Conservation (phyloP, 495 filamentous ascomycete species). For the Daldinia decipiens region DNA sequence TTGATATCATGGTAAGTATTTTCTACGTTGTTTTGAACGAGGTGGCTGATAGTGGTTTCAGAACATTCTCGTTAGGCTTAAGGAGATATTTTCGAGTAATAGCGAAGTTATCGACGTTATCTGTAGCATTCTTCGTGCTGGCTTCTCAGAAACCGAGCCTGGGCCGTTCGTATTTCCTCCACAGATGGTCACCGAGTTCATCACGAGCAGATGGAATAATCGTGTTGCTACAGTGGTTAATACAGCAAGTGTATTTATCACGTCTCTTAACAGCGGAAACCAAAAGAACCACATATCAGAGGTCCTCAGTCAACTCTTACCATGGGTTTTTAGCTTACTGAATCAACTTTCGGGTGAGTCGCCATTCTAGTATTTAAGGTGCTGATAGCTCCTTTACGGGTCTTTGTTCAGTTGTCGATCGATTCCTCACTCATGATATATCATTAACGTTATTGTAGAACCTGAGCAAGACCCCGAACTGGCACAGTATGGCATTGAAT, state of each 20-base stretch:
- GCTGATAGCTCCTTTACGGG: background rate
- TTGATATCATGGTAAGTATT: constrained; percentile 48
- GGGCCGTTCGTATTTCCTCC: constrained; percentile 83
- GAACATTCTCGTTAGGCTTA: constrained; percentile 59
- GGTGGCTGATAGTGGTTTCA: constrained; percentile 9
- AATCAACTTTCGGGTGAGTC: constrained; percentile 68
- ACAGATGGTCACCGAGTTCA: constrained; percentile 73
- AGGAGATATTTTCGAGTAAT: constrained; percentile 66
- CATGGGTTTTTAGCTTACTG: constrained; percentile 73
- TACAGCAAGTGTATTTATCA: constrained; percentile 80
- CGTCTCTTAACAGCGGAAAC: constrained; percentile 65
- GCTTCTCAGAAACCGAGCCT: constrained; percentile 80
- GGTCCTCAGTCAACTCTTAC: constrained; percentile 66
- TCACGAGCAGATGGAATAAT: constrained; percentile 55
- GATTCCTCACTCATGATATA: constrained; percentile 24
- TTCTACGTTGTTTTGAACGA: background rate
- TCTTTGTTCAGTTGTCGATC: background rate
- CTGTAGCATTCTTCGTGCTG: constrained; percentile 79
- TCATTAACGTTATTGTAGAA: constrained; percentile 44
- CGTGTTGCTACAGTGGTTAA: constrained; percentile 77
- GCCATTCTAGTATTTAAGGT: background rate
- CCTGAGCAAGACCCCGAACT: constrained; percentile 78
- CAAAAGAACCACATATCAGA: constrained; percentile 48
- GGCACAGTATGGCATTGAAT: constrained; percentile 45
- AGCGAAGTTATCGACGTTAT: constrained; percentile 78